Conservation (phyloP, 2,329 filamentous ascomycete genomes). For the Ophiocordyceps polyrhachis-furcata region DNA sequence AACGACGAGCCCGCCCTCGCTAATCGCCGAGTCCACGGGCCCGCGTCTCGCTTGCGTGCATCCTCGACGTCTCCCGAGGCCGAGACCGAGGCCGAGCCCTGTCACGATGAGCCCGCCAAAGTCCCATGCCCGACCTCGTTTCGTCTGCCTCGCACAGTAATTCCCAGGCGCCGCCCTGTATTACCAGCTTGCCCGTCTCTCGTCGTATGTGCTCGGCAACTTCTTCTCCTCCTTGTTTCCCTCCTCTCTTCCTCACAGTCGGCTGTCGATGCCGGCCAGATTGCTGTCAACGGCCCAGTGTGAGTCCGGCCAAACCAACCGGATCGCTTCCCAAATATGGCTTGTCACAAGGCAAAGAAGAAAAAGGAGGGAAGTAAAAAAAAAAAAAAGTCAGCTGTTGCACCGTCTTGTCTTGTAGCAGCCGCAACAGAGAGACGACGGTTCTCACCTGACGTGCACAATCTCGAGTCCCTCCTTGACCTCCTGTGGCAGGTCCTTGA, state of each 20-base stretch:
- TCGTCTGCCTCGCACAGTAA: not conserved
- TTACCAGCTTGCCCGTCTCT: not conserved
- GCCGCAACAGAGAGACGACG: conserved; percentile 1
- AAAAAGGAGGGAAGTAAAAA: conserved; percentile 8
- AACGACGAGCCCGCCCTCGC: conserved; percentile 2
- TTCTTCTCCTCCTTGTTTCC: not conserved
- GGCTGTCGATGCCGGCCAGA: conserved; percentile 55
- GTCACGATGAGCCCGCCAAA: not conserved
- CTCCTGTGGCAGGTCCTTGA: conserved; percentile 75
- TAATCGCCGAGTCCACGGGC: conserved; percentile 3
- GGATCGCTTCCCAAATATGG: conserved; percentile 88
- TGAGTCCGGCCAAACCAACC: conserved; percentile 77
- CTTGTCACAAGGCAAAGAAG: conserved; percentile 22
- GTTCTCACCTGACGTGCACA: conserved; percentile 61
- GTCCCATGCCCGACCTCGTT: not conserved
- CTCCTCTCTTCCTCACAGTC: conserved; percentile 32
- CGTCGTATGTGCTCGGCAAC: not conserved
- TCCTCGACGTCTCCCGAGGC: not conserved
- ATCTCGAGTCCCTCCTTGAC: conserved; percentile 78
- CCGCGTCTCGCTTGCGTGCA: conserved; percentile 1
- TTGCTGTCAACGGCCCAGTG: conserved; percentile 61
- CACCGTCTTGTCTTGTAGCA: conserved; percentile 2
- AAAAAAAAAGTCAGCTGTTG: conserved; percentile 12
- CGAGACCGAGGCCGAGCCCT: not conserved
- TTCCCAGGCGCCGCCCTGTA: not conserved